Conservation (phyloP, 2,329 filamentous ascomycete species). For the Hysterium pulicare region DNA sequence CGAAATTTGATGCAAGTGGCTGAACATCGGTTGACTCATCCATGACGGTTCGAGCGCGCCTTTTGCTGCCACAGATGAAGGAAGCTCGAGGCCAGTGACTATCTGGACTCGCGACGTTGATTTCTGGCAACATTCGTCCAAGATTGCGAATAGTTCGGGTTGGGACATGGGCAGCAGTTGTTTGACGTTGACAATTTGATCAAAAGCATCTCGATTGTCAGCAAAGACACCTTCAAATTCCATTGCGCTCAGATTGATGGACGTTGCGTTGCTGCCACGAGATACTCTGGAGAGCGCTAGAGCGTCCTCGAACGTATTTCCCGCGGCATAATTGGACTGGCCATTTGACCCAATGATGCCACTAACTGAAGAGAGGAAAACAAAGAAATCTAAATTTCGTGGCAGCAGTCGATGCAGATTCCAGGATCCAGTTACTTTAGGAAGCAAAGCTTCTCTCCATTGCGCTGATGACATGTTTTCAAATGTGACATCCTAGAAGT, state of each 20-base stretch:
- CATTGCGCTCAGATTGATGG: conserved; percentile 13
- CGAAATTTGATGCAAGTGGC: background rate
- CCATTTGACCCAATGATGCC: conserved; percentile 5
- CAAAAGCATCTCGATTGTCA: background rate
- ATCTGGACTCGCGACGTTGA: background rate
- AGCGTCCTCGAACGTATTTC: conserved; percentile 7
- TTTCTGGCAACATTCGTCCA: background rate
- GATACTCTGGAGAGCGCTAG: conserved; percentile 2
- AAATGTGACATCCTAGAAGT: background rate
- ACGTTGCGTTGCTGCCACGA: conserved; percentile 1
- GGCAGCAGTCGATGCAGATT: conserved; percentile 12
- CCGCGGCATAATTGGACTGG: conserved; percentile 8
- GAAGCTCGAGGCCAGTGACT: background rate
- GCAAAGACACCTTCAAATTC: conserved; percentile 14
- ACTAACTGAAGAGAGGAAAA: conserved; percentile 4
- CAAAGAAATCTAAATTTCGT: conserved; percentile 7
- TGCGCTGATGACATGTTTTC: background rate
- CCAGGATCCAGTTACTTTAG: conserved; percentile 17
- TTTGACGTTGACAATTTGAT: background rate
- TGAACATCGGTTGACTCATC: background rate
- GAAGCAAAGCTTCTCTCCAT: background rate
- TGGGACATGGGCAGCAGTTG: background rate
- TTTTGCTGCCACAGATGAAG: background rate
- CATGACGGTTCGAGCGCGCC: background rate
- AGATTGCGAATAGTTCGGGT: conserved; percentile 1